Percentiles rank a stretch among this genome's conserved stretches.
Evolutionary conservation across 2,329 filamentous ascomycete genomes (phyloP).

Genomic region (Fusarium sp.): DNA sequence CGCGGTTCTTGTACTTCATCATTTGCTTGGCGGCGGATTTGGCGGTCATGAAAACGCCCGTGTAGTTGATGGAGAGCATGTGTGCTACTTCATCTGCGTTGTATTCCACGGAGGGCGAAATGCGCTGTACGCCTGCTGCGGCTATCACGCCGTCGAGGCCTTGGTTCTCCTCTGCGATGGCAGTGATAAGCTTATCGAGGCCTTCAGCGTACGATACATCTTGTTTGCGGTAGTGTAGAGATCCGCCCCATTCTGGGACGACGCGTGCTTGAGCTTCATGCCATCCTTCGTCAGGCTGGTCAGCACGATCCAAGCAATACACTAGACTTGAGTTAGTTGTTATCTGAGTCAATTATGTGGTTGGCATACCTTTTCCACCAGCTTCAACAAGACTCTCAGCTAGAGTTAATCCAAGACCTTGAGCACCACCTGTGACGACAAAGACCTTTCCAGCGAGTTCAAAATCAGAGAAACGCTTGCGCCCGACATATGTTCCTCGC

Average conservation of each 20-base stretch:
- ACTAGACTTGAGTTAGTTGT: background rate
- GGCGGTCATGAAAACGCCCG: constrained; percentile 84
- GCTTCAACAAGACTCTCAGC: constrained; percentile 83
- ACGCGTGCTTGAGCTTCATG: constrained; percentile 71
- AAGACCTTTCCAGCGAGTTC: constrained; percentile 78
- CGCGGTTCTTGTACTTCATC: constrained; percentile 66
- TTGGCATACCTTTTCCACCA: constrained; percentile 70
- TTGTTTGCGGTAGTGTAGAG: constrained; percentile 77
- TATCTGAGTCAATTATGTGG: fast-evolving
- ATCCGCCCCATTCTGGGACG: constrained; percentile 63
- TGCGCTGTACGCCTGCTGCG: constrained; percentile 79
- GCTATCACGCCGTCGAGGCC: constrained; percentile 82
- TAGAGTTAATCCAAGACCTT: constrained; percentile 81
- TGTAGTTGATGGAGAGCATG: constrained; percentile 87
- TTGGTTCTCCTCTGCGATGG: constrained; percentile 75
- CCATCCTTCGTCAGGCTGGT: constrained; percentile 65
- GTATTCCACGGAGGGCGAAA: constrained; percentile 85
- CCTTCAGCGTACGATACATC: constrained; percentile 81
- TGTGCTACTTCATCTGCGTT: constrained; percentile 77
- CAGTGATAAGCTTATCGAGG: constrained; percentile 73
- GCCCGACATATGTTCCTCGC: constrained; percentile 44
- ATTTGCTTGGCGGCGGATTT: constrained; percentile 85
- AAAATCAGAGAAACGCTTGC: constrained; percentile 73
- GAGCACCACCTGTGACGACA: constrained; percentile 79
- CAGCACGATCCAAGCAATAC: constrained; percentile 15